Base-by-base conservation (phyloP, 768 basidiomycete species). In the Amanita muscaria region DNA sequence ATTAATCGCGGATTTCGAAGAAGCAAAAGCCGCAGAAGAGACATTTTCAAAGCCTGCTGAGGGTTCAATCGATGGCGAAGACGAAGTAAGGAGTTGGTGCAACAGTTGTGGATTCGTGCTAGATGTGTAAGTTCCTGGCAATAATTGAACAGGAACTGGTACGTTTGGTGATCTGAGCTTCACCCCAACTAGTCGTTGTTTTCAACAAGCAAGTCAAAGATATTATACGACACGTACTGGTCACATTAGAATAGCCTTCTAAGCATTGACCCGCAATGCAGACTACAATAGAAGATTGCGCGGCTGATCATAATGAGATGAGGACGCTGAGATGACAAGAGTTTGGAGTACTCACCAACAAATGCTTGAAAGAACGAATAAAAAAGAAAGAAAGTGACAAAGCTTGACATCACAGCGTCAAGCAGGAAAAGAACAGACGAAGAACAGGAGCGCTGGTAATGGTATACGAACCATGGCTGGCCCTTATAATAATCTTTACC, bases 241-340 rank as follows among this genome's bases (percentile, higher is more conserved):
- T 81, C 16, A 72, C 75, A 57, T 88, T 88, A 30, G 84, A 78
- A 63, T 65, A 74, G 48, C 87, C 87, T 62, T 88, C 73, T 46
- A 88, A 64, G 69, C 87, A 89, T 83, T 89, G 85, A 54, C 87
- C 87, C 60, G 87, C 83, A 85, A 87, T 68, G 72, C 87, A 89
- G 47, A 89, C 69, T 46, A 88, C 79, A 55, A 68, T 71, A 64
- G 73, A 69, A 60, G 69, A 65, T 61, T 80, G 78, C 48, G 80
- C 79, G 57, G 68, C 76, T 79, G 3, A 40, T 30, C 21, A 46
- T 53, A 25, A 44, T 49, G 14, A 45, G 34, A 27, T 46, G 46
- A 16, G 19, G n/a, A 22, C 21, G 33, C 24, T 37, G 22, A 14
- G n/a, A 25, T 14, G 9, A 29, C 16, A 30, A 22, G 38, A 41